Evolutionary conservation across 345 rosid genomes (phyloP).

Genomic region (Euphorbia lathyris): DNA sequence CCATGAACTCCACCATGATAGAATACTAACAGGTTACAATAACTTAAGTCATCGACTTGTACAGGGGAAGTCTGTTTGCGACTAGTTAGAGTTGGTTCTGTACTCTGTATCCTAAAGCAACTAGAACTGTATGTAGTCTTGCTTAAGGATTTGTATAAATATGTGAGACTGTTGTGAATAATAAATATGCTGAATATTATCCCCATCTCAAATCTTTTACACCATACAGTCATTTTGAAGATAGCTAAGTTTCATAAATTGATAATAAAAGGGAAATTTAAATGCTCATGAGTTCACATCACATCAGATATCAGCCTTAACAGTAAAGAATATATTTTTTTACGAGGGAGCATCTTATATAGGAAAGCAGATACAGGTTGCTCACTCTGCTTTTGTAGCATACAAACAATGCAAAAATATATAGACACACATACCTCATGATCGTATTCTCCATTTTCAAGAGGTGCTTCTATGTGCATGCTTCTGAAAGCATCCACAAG

Average conservation of each 20-base stretch:
- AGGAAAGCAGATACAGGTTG: background rate
- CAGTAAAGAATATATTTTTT: background rate
- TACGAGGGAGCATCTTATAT: background rate
- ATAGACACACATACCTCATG: slow-evolving; percentile 53
- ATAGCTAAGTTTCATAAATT: background rate
- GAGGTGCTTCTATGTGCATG: slow-evolving; percentile 75
- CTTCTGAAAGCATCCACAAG: slow-evolving; percentile 87
- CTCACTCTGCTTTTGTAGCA: background rate
- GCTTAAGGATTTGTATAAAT: no score
- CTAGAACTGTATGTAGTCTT: no score
- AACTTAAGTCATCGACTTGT: no score
- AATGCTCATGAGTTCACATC: background rate
- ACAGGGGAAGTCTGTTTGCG: no score
- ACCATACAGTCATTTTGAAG: background rate
- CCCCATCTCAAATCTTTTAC: no score
- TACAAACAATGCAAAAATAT: background rate
- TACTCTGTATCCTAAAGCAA: no score
- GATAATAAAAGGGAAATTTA: background rate
- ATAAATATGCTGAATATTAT: no score
- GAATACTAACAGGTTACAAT: no score
- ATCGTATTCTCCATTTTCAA: slow-evolving; percentile 77
- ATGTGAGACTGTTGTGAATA: no score
- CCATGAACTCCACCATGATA: slow-evolving; percentile 1
- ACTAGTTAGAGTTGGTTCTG: no score
- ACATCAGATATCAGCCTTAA: background rate